A percentile compares a stretch with the other conserved stretches of the same genome.
Evolutionary conservation across 1,284 basidiomycete genomes (phyloP).

Genomic region (Inonotus obliquus): DNA sequence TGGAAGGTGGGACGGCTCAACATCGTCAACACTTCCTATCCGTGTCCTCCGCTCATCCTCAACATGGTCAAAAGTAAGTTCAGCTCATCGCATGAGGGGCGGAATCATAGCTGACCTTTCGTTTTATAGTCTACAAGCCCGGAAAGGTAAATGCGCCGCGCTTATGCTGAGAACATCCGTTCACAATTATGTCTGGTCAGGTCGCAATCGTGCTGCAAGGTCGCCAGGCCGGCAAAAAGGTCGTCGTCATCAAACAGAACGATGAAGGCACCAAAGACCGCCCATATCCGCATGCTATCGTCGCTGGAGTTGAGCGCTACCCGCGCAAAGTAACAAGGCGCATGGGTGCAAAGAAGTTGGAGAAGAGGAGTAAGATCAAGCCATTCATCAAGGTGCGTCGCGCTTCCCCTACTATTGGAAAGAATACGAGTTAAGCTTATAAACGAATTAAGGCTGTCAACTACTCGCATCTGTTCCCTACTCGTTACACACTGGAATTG

Average conservation of each 20-base stretch:
- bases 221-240: slow-evolving; percentile 93
- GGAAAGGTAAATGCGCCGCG: slow-evolving; percentile 71
- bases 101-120: slow-evolving; percentile 25
- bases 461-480: slow-evolving; percentile 97
- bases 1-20: neutral
- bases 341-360: slow-evolving; percentile 94
- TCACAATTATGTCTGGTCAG: slow-evolving; percentile 33
- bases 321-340: slow-evolving; percentile 93
- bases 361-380: slow-evolving; percentile 91
- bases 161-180: neutral
- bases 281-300: slow-evolving; percentile 93
- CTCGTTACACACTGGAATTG: slow-evolving; percentile 92
- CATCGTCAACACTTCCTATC: slow-evolving; percentile 9
- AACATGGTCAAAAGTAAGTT: slow-evolving; percentile 66
- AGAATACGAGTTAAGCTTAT: neutral
- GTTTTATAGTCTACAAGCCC: slow-evolving; percentile 83
- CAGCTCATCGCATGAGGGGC: neutral
- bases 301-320: slow-evolving; percentile 95
- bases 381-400: slow-evolving; percentile 92
- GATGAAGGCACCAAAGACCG: slow-evolving; percentile 88
- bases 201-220: slow-evolving; percentile 95
- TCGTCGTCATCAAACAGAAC: slow-evolving; percentile 84
- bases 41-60: slow-evolving; percentile 28
- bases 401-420: neutral
- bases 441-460: slow-evolving; percentile 64